Evolutionary conservation across 2,329 filamentous ascomycete genomes (phyloP), one percentile per base, ranked within the genome.

Genomic region (Cladosporium sp.): DNA sequence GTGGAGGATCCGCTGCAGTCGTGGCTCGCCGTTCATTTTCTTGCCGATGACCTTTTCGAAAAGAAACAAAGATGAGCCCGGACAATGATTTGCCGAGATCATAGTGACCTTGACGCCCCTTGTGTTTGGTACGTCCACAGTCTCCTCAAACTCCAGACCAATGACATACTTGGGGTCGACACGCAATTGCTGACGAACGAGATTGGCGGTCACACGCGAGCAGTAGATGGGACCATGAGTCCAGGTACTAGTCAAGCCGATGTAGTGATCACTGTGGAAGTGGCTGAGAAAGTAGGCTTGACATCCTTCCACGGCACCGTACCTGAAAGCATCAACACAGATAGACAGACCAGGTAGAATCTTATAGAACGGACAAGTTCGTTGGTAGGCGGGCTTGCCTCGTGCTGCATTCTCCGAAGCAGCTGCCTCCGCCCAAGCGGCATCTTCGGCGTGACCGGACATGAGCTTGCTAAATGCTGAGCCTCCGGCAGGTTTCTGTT

Each of bases 361-460:
- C 69, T 98, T 98, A 74, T 98, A 98, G 62, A 98, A 98, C 0
- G 93, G 93, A 63, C 93, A 98, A 0, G 89, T 96, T 42, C 93
- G 82, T 62, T 92, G 80, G 61, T 92, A 93, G 0, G 91, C 85
- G 15, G 86, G 88, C 63, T 89, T 93, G 18, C 93, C 92, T 35
- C 88, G 80, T 2, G 90, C 84, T 1, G 86, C 80, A 22, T 80
- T 73, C 65, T 95, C 90, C 1, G 86, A 78, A 1, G 88, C 86
- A 0, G 92, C 90, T 11, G 93, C 93, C 30, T 80, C 82, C 1
- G 86, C 84, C 93, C 93, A 98, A 1, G 93, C 93, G 1, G 83
- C 78, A 65, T 95, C 86, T 71, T 98, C 93, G 4, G 86, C 88
- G 61, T 95, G 90, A 5, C 83, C 83, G 6, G 90, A 88, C 93